Base-by-base conservation (phyloP, 2,329 filamentous ascomycete species). In the Fusarium sp. region DNA sequence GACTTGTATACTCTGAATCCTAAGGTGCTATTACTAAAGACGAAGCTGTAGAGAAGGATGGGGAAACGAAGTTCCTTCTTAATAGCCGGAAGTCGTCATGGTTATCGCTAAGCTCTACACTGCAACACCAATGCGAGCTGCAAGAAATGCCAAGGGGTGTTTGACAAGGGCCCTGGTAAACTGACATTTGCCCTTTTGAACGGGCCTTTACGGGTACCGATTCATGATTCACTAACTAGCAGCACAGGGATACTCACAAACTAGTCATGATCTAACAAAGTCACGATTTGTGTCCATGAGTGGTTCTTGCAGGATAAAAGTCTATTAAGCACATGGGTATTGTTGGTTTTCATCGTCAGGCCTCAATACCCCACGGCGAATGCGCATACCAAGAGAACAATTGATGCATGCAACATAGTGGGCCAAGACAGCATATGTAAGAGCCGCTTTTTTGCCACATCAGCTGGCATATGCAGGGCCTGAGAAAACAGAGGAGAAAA, bases 401-500 rank as follows among this genome's bases (percentile, higher is more conserved):
- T 52, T 23, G 48, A 54, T 62, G 65, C 65, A 69, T 71, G 71
- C 60, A 52, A 53, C 46, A 30, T 39, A 49, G 65, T 73, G 70
- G 70, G 33, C 55, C 50, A 44, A 45, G 46, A 49, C 46, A 65
- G 33, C 47, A 40, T 15, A 50, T 43, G 17, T 43, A 56, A 73
- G 63, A 73, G 71, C 70, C 70, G 68, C 66, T 67, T 70, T 45
- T 57, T 59, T 65, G 71, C 71, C 71, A 73, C 71, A 67, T 73
- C 71, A 68, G 61, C 65, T 62, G 67, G 67, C 68, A 72, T 59
- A 71, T 70, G 71, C 71, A 72, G 69, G 71, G 49, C 48, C 49
- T 56, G 58, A 56, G 68, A 56, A 55, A 73, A 65, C 63, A 64
- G 70, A 51, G 39, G 62, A 68, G 67, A 58, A 63, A 72, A 72